Evolutionary conservation across 805 yeast genomes (phyloP).

Genomic region (Candida railenensis): DNA sequence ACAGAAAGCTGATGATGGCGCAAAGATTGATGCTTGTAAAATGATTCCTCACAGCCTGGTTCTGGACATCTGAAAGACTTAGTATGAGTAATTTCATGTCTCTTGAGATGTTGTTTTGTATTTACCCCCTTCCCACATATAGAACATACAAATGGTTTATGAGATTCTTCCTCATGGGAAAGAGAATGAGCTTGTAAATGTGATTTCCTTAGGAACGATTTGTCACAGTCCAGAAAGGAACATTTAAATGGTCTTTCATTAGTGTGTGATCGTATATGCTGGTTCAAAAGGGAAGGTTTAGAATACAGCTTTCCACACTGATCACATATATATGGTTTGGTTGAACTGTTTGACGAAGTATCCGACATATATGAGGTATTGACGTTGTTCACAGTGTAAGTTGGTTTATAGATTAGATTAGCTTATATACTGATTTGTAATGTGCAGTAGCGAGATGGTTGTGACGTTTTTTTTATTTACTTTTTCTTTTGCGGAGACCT

Average conservation of each 20-base stretch:
- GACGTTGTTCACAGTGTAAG: background rate
- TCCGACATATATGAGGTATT: constrained; percentile 2
- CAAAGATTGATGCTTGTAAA: constrained; percentile 73
- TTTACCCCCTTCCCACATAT: constrained; percentile 81
- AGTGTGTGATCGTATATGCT: constrained; percentile 77
- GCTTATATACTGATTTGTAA: background rate
- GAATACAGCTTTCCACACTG: constrained; percentile 77
- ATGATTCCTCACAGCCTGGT: constrained; percentile 64
- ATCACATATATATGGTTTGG: constrained; percentile 61
- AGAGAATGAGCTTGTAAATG: constrained; percentile 75
- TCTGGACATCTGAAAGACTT: constrained; percentile 58
- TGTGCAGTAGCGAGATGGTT: constrained; percentile 4
- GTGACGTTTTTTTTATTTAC: background rate
- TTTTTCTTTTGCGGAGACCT: background rate
- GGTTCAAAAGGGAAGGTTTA: constrained; percentile 79
- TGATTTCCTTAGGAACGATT: constrained; percentile 71
- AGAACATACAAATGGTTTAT: constrained; percentile 71
- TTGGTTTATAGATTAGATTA: background rate
- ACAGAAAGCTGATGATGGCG: constrained; percentile 66
- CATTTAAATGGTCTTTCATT: constrained; percentile 78
- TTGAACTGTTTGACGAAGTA: constrained; percentile 31
- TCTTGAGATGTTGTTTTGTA: constrained; percentile 72
- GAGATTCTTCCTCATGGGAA: constrained; percentile 53
- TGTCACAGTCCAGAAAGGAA: constrained; percentile 52
- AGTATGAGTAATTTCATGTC: constrained; percentile 83